Base-by-base conservation (phyloP, 116 monocot genomes). In the Iris pallida region DNA sequence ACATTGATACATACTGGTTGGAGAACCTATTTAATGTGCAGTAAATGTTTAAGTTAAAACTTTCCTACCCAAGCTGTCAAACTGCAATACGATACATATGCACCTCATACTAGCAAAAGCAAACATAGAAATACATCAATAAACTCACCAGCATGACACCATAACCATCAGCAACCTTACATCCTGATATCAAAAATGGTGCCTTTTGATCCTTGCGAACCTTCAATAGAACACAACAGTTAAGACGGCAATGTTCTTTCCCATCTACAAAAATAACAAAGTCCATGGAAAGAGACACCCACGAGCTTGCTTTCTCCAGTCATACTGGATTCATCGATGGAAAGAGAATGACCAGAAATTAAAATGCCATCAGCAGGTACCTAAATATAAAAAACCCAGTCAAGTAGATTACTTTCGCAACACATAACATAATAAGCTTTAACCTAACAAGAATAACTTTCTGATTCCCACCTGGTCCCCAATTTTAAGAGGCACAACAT, bases 91-190 rank as follows among this genome's bases (percentile, higher is more conserved):
- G 30, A 30, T 30, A 30, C 30, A 3, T 3, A 30, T 30, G 30
- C 30, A 30, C 30, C 30, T 30, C 30, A 30, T 30, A 30, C 2
- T 30, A 30, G 30, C 30, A 30, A 30, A 30, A 30, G 30, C 30
- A 30, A 30, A 30, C 30, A 30, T 30, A 30, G 30, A 30, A 30
- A 30, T 30, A 30, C 30, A 30, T 30, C 30, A 30, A 30, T 30
- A 51, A 70, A 73, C 81, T 72, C 62, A 96, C 95, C 91, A 97
- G 45, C 92, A 97, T 97, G 41, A 63, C 85, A 55, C 97, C 97
- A 80, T 87, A 92, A 54, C 92, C 97, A 85, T 97, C 92, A 67
- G 92, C 92, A 76, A 97, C 97, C 73, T 97, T 92, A 78, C 92
- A 97, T 51, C 97, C 97, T 47, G 97, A 89, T 90, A 97, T 90